Conservation (phyloP, 257 asterid species). For the Sherardia arvensis region DNA sequence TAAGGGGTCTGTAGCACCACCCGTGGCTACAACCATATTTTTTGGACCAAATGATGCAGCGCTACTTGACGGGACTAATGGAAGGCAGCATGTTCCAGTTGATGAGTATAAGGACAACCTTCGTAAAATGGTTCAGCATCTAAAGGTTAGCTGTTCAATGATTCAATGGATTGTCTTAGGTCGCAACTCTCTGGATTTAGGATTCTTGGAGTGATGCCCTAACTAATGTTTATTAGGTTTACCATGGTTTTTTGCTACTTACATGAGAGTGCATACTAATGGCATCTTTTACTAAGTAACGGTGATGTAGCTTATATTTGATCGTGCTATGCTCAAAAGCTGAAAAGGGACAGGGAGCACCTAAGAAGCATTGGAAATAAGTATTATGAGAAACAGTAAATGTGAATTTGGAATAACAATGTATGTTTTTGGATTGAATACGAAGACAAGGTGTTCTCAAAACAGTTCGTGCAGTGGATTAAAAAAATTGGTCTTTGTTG, state of each 20-base stretch:
- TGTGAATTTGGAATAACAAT: neutral
- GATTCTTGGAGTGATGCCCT: neutral
- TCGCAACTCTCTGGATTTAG: neutral
- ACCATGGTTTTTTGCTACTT: neutral
- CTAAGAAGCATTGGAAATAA: neutral
- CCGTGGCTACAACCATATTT: conserved; percentile 60
- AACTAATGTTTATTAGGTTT: neutral
- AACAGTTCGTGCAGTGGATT: neutral
- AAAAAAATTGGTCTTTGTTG: neutral
- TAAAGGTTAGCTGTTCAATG: conserved; percentile 41
- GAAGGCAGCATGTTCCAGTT: conserved; percentile 74
- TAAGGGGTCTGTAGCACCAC: conserved; percentile 55
- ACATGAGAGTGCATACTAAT: neutral
- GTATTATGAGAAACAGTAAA: neutral
- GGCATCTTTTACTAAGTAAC: neutral
- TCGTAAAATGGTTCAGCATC: conserved; percentile 52
- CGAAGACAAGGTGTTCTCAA: neutral
- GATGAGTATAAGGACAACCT: conserved; percentile 83
- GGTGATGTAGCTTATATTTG: neutral
- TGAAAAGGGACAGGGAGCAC: neutral
- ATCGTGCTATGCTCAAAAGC: neutral
- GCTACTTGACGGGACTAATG: conserved; percentile 54
- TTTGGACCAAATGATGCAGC: conserved; percentile 98
- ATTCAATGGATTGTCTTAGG: neutral
- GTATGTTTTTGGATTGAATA: neutral